Conservation (phyloP, 352 stramenopile genomes). For the Thalassiosira livingstoniorum region DNA sequence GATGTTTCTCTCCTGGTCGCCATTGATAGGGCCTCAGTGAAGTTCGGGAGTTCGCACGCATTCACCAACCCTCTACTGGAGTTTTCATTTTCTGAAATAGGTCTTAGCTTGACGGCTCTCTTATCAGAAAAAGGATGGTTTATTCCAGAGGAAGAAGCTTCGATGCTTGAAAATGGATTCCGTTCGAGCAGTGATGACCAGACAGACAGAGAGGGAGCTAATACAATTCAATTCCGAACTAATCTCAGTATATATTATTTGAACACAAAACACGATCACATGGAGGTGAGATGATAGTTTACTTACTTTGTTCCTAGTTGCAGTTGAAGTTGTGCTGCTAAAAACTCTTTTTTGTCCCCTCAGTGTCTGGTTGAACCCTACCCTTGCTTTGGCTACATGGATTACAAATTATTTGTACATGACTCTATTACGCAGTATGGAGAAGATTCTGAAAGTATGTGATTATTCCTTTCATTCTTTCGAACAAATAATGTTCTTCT, state of each 20-base stretch:
- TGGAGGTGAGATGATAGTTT: constrained; percentile 33
- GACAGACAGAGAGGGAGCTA: constrained; percentile 18
- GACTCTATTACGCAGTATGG: constrained; percentile 12
- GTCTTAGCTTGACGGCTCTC: constrained; percentile 31
- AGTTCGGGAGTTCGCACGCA: constrained; percentile 54
- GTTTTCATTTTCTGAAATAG: constrained; percentile 41
- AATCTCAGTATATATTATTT: constrained; percentile 54
- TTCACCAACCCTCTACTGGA: constrained; percentile 56
- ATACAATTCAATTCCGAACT: constrained; percentile 55
- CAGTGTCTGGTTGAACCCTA: constrained; percentile 63
- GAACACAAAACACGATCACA: constrained; percentile 70
- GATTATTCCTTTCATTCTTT: neutral
- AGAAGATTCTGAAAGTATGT: constrained; percentile 17
- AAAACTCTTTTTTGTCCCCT: neutral
- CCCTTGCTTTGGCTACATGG: constrained; percentile 53
- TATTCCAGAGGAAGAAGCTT: constrained; percentile 25
- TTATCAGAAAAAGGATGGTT: constrained; percentile 47
- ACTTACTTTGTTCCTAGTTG: neutral
- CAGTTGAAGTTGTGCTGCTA: neutral
- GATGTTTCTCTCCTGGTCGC: constrained; percentile 26
- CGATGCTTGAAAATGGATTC: constrained; percentile 7
- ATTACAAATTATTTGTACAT: constrained; percentile 51
- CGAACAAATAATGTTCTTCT: no score
- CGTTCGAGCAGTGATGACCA: neutral
- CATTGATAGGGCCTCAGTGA: constrained; percentile 40